Evolutionary conservation across 352 stramenopile genomes (phyloP), one percentile per base, ranked within the genome.

Genomic region (Pythium volutum): DNA sequence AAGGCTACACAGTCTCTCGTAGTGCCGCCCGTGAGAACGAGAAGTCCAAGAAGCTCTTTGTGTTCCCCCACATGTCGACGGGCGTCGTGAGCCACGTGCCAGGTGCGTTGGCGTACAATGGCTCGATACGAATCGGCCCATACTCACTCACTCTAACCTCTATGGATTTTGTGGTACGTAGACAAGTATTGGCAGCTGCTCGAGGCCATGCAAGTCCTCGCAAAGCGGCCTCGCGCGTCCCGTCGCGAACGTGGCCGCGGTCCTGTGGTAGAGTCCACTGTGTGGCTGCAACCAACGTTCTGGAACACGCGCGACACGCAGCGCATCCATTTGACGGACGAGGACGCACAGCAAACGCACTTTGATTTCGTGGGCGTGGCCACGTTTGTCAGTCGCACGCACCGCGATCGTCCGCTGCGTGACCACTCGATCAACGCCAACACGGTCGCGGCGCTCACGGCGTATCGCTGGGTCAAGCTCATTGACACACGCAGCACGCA

Each of bases 301-400:
- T 62, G 75, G 4, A 83, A 43, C 9, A 76, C 61, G 4, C 63
- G 74, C 20, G 63, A 79, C 18, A 69, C 66, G 5, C 61, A 71
- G 7, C 62, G 74, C 16, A 78, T 63, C 63, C 45, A 60, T 7
- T 23, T 26, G 3, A 31, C 23, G 15, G 11, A 22, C 2, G 43
- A 67, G 1, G 55, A 62, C 3, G n/a, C 53, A 0, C 55, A 72
- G 3, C 47, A 29, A 0, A 72, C 76, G 39, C 80, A 76, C 48
- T 91, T 91, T 25, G 81, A 91, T 50, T 83, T 87, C 36, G 76
- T 88, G 15, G 81, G 81, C 2, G 73, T 91, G 0, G 49, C 89
- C 12, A 81, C 77, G 2, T 77, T 71, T 59, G 77, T 86, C 12
- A 73, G 76, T 1, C 72, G 69, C 22, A 69, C 85, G 23, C 77